A percentile compares a stretch with the other conserved stretches of the same genome.
Conservation (phyloP, 2,329 filamentous ascomycete genomes). For the Exophiala viscosa region DNA sequence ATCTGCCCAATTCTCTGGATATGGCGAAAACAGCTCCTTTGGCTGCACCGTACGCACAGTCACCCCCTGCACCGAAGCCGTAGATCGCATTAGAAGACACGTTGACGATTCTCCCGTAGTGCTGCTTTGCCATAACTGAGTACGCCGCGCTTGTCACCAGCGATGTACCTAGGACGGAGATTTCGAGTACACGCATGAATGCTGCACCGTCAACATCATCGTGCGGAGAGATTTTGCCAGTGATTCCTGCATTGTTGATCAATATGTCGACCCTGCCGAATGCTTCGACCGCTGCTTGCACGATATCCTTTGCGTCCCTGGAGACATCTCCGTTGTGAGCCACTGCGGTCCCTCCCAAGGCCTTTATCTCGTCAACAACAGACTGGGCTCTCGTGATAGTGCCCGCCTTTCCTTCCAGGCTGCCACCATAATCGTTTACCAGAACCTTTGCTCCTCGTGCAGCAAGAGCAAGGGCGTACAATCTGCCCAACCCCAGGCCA, state of each 20-base stretch:
- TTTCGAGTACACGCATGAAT: constrained; percentile 16
- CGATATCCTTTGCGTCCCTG: constrained; percentile 37
- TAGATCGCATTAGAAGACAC: constrained; percentile 26
- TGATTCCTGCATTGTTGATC: constrained; percentile 53
- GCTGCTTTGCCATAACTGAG: constrained; percentile 13
- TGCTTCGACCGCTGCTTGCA: constrained; percentile 35
- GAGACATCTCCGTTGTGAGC: constrained; percentile 78
- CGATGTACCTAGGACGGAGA: constrained; percentile 7
- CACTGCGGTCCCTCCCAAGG: constrained; percentile 86
- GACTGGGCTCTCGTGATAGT: constrained; percentile 56
- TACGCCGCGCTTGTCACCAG: constrained; percentile 13
- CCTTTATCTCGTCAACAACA: constrained; percentile 55
- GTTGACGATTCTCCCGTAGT: constrained; percentile 13
- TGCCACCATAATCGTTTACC: constrained; percentile 37
- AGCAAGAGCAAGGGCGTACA: constrained; percentile 34
- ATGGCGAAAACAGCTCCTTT: constrained; percentile 89
- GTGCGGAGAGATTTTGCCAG: constrained; percentile 25
- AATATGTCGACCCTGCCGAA: constrained; percentile 45
- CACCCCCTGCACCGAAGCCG: constrained; percentile 20
- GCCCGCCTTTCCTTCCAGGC: constrained; percentile 50
- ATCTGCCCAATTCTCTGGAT: constrained; percentile 69
- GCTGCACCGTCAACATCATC: constrained; percentile 8
- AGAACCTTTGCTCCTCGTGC: constrained; percentile 31
- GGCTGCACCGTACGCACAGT: constrained; percentile 76
- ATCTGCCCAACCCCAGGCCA: constrained; percentile 33